These are phyloP conservation scores for Apiospora sp. DNA, from an alignment of 2,329 filamentous ascomycete species.

Conservation along the genomic window DNA sequence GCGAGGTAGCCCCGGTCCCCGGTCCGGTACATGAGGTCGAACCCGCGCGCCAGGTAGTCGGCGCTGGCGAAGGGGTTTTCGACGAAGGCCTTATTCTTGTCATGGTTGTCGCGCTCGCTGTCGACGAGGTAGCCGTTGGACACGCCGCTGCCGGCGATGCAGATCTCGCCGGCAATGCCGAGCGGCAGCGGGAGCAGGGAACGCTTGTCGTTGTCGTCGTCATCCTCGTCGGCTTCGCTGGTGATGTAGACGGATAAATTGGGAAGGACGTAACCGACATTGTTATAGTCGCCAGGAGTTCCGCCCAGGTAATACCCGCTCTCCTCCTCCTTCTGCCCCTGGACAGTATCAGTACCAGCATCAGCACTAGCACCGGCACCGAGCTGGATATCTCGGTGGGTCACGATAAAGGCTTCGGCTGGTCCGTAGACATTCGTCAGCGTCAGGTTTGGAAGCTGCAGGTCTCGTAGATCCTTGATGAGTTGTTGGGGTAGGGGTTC, in stretches of 20 bases:
- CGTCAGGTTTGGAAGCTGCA: conserved; percentile 1
- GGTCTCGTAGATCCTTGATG: neutral
- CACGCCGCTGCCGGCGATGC: conserved; percentile 17
- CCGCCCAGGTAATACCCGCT: no score
- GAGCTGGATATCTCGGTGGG: conserved; percentile 28
- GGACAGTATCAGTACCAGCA: no score
- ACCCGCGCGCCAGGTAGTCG: no score
- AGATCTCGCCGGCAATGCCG: neutral
- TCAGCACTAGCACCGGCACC: no score
- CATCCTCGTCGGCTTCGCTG: neutral
- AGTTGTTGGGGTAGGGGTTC: neutral
- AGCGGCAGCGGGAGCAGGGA: conserved; percentile 37
- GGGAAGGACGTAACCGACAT: conserved; percentile 31
- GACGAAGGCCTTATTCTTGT: no score
- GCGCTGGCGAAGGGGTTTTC: no score
- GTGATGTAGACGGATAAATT: conserved; percentile 33
- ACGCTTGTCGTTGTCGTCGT: conserved; percentile 28
- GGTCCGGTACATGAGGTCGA: conserved; percentile 27
- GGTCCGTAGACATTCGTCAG: conserved; percentile 6
- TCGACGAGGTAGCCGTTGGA: neutral
- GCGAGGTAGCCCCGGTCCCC: conserved; percentile 37
- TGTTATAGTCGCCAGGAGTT: neutral
- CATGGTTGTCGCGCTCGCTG: no score
- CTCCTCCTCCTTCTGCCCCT: no score
- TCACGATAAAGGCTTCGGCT: neutral